Conservation (phyloP, 192 early-diverging fungal genomes). For the Diversispora epigaea region DNA sequence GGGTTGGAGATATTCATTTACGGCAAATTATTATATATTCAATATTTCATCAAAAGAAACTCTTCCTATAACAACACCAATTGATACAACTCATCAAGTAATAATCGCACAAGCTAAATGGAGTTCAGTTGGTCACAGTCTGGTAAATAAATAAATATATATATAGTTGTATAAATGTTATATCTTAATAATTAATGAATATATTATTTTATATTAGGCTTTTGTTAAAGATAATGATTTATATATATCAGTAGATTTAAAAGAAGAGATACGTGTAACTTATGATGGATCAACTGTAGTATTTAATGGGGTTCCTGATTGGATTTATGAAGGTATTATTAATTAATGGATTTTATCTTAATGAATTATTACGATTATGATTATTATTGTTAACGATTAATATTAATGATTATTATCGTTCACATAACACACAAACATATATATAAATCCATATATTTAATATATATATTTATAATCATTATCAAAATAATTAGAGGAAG, state of each 20-base stretch:
- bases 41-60: conserved; percentile 59
- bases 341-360: not conserved
- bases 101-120: conserved; percentile 69
- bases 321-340: conserved; percentile 84
- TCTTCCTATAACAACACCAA: conserved; percentile 54
- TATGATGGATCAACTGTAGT: conserved; percentile 77
- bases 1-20: conserved; percentile 85
- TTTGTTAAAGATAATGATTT: conserved; percentile 90
- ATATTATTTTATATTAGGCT: conserved; percentile 39
- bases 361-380: too few species aligned
- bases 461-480: not conserved
- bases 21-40: conserved; percentile 79
- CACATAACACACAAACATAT: not conserved
- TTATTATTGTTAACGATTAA: too few species aligned
- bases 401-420: too few species aligned
- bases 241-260: conserved; percentile 70
- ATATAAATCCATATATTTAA: not conserved
- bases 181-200: not conserved
- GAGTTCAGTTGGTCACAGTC: conserved; percentile 73
- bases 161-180: not conserved
- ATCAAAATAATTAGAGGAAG: conserved; percentile 69
- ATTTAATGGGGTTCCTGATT: conserved; percentile 95
- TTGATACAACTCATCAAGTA: conserved; percentile 44
- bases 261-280: conserved; percentile 72
- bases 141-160: conserved; percentile 46